A percentile compares a stretch with the other conserved stretches of the same genome.
phyloP scores from a whole-genome alignment of 139 green algal genomes.

The Volvox reticuliferus region DNA sequence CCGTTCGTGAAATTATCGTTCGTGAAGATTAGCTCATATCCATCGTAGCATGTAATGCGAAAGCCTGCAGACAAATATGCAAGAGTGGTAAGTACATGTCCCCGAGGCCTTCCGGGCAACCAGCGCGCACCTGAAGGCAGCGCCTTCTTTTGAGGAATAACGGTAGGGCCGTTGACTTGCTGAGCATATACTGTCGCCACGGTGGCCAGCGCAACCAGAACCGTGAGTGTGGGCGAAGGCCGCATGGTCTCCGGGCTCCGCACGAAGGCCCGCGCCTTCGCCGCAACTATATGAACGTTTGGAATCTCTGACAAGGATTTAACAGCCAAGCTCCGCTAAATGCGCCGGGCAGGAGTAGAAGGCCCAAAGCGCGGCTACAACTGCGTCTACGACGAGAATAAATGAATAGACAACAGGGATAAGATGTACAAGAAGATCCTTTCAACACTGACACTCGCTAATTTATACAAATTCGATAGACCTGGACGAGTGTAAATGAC shows the following conservation, averaged over 20 bases:
- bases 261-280: constrained; percentile 23
- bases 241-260: constrained; percentile 13
- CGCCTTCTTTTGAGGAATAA: neutral
- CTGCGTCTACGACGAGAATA: too few species aligned
- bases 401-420: too few species aligned
- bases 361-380: too few species aligned
- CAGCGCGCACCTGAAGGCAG: constrained; percentile 9
- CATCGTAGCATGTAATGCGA: constrained; percentile 37
- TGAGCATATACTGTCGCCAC: neutral
- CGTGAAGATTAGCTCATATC: constrained; percentile 43
- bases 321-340: too few species aligned
- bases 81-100: neutral
- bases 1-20: constrained; percentile 39
- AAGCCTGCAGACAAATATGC: neutral
- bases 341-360: too few species aligned
- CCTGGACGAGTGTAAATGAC: neutral
- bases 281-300: neutral
- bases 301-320: too few species aligned
- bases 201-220: neutral
- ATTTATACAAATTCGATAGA: too few species aligned
- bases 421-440: too few species aligned
- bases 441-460: neutral
- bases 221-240: neutral
- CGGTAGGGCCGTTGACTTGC: neutral
- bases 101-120: neutral